Conservation (phyloP, 2,329 filamentous ascomycete genomes). For the Beauveria australis region DNA sequence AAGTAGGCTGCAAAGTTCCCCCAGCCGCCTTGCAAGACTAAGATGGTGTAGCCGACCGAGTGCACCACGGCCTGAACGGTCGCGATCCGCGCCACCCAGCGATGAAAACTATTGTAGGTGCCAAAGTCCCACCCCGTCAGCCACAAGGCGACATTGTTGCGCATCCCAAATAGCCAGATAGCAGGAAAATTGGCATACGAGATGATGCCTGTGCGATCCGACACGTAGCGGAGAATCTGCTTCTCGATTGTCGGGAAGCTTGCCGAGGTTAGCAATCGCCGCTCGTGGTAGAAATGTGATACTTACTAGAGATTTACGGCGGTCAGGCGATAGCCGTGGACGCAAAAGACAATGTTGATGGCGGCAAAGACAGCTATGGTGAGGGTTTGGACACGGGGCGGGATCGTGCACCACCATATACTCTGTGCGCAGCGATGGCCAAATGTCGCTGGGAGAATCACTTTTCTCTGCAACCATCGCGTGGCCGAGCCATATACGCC, state of each 20-base stretch:
- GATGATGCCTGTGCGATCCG: conserved; percentile 56
- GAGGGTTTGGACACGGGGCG: conserved; percentile 34
- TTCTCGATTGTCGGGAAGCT: conserved; percentile 27
- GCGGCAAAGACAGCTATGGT: conserved; percentile 30
- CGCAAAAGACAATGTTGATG: conserved; percentile 29
- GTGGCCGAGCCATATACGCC: neutral
- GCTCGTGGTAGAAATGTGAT: conserved; percentile 4
- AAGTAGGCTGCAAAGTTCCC: conserved; percentile 28
- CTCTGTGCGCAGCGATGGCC: conserved; percentile 35
- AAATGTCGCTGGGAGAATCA: conserved; percentile 34
- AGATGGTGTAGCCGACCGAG: conserved; percentile 48
- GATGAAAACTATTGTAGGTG: conserved; percentile 60
- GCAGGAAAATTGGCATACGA: conserved; percentile 56
- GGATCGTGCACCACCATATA: conserved; percentile 36
- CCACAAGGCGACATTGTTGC: conserved; percentile 60
- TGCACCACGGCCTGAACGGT: conserved; percentile 56
- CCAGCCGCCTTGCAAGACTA: conserved; percentile 34
- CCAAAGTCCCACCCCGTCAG: conserved; percentile 61
- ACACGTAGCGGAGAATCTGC: conserved; percentile 44
- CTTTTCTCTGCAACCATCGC: conserved; percentile 24
- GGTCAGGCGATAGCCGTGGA: conserved; percentile 30
- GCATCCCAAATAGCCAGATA: conserved; percentile 57
- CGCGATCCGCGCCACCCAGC: conserved; percentile 55
- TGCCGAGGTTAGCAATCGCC: conserved; percentile 3
- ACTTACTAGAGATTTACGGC: conserved; percentile 31